A percentile compares a stretch with the other conserved stretches of the same genome.
These are phyloP conservation scores for Cytidiella melzeri DNA, from an alignment of 768 basidiomycete genomes.

Conservation along the genomic window DNA sequence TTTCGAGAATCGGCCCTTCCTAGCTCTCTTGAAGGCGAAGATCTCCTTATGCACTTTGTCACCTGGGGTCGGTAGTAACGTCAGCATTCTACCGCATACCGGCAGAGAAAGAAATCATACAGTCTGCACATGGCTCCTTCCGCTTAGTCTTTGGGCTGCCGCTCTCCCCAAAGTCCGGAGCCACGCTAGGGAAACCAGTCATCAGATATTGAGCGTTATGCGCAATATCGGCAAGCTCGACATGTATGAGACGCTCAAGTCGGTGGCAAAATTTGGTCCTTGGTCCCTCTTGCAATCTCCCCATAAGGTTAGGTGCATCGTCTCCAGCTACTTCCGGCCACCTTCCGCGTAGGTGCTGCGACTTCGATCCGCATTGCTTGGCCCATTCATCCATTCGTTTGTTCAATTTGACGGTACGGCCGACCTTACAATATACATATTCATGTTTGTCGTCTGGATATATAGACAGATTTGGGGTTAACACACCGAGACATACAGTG, in stretches of 20 bases:
- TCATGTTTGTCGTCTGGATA: conserved; percentile 29
- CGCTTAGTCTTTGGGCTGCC: conserved; percentile 1
- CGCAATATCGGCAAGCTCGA: conserved; percentile 70
- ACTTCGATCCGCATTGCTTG: conserved; percentile 75
- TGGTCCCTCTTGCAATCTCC: conserved; percentile 54
- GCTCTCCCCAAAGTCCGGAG: conserved; percentile 29
- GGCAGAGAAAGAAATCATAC: conserved; percentile 32
- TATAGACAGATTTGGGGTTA: neutral
- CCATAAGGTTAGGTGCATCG: conserved; percentile 45
- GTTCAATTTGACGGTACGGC: conserved; percentile 65
- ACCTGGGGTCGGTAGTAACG: conserved; percentile 30
- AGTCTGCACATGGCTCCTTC: conserved; percentile 35
- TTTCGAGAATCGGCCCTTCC: conserved; percentile 46
- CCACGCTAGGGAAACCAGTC: conserved; percentile 33
- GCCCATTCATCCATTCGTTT: conserved; percentile 76
- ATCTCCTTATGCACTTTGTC: conserved; percentile 69
- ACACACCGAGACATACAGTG: neutral
- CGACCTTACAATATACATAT: conserved; percentile 68
- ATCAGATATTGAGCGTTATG: conserved; percentile 55
- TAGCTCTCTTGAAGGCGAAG: conserved; percentile 61
- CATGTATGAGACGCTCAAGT: conserved; percentile 71
- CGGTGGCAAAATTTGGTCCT: conserved; percentile 66
- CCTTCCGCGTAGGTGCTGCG: conserved; percentile 66
- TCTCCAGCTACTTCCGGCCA: conserved; percentile 55
- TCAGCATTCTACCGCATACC: conserved; percentile 5